Evolutionary conservation across 208 protist genomes (phyloP), one percentile per base, ranked within the genome.

Genomic region (Lotmaria passim): DNA sequence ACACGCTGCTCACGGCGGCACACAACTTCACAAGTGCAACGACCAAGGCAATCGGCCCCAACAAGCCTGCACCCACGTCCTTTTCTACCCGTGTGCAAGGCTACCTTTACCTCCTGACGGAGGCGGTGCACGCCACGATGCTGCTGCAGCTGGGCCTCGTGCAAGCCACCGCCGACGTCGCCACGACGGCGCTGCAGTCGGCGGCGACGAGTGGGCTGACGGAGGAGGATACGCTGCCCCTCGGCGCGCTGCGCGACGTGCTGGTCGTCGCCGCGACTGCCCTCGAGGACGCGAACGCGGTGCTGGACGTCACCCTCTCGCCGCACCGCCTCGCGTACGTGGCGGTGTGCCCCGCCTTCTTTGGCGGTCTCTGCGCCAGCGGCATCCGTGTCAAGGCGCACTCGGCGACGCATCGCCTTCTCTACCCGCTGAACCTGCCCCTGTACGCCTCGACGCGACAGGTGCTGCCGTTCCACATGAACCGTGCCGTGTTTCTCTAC

Each of bases 121-220:
- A 91, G 46, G 90, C 90, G 31, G 57, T 91, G 14, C 90, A 95
- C 69, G 83, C 85, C 3, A 67, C 92, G 34, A 89, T 81, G 34
- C 79, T 95, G 53, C 58, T 91, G 47, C 90, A 91, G 52, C 63
- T 93, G 12, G 86, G 86, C 19, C 74, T 82, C n/a, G 65, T 93
- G 56, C 73, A 83, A 44, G n/a, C 63, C 31, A 81, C 78, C 12
- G 28, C 83, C 17, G 33, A 43, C 24, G 65, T 94, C 11, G 82
- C 84, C 19, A 63, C 61, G 52, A 28, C 23, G 15, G 76, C 75
- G 12, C 46, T 89, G 24, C 15, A 39, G 33, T 33, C 51, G 4
- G 41, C 69, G 0, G 60, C 74, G 8, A 21, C 23, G 24, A 38
- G 77, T n/a, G 70, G 62, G 34, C 33, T 89, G 19, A 75, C 53